Conservation (phyloP, 2,329 filamentous ascomycete species). For the Hymenoscyphus scutula region DNA sequence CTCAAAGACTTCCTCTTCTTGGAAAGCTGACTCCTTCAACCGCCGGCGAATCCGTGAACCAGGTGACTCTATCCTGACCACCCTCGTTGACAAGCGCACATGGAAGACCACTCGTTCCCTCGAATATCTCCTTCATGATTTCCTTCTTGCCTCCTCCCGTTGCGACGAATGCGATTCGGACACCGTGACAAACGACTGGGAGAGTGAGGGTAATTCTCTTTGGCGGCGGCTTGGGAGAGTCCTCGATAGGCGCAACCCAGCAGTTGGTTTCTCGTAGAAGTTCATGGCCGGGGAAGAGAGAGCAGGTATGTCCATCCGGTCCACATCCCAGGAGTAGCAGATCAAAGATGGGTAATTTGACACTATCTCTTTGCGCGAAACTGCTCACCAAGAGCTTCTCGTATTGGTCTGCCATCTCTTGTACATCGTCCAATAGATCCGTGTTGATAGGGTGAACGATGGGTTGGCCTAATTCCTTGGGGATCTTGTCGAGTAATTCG, state of each 20-base stretch:
- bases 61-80: constrained; percentile 82
- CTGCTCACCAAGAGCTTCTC: constrained; percentile 80
- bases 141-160: constrained; percentile 88
- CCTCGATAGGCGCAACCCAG: constrained; percentile 88
- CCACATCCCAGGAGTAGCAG: constrained; percentile 90
- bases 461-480: constrained; percentile 59
- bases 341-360: constrained; percentile 93
- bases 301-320: constrained; percentile 96
- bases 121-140: constrained; percentile 88
- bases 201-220: constrained; percentile 89
- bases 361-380: constrained; percentile 90
- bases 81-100: constrained; percentile 85
- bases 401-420: constrained; percentile 92
- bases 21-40: constrained; percentile 84
- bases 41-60: constrained; percentile 89
- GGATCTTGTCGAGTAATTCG: constrained; percentile 87
- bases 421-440: constrained; percentile 66
- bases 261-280: constrained; percentile 82
- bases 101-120: constrained; percentile 71
- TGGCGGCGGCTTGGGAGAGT: constrained; percentile 92
- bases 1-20: constrained; percentile 63
- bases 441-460: constrained; percentile 77
- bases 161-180: constrained; percentile 86
- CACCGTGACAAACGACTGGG: constrained; percentile 82
- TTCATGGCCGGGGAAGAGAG: constrained; percentile 85